phyloP scores from a whole-genome alignment of 169 alveolate species.

The Eimeria tenella region DNA sequence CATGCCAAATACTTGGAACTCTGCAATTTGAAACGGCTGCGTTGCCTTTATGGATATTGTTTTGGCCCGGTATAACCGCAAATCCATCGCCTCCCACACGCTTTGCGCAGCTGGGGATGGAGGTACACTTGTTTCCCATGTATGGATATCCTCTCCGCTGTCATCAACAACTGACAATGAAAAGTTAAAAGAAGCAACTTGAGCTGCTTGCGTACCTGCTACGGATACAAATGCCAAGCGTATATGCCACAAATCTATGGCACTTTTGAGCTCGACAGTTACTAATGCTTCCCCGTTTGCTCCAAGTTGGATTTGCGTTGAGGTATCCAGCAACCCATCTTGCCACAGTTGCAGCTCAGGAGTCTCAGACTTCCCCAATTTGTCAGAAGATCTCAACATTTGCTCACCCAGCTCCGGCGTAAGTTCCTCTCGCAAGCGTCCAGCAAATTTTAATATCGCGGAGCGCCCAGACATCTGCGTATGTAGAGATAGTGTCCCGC shows the following conservation, averaged over 20 bases:
- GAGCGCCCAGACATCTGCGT: not conserved
- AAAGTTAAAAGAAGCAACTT: constrained; percentile 20
- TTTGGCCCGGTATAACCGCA: constrained; percentile 67
- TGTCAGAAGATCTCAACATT: not conserved
- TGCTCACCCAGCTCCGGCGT: not conserved
- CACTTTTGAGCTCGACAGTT: constrained; percentile 29
- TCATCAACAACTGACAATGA: constrained; percentile 39
- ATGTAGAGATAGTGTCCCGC: not conserved
- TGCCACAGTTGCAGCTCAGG: constrained; percentile 55
- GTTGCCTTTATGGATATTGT: constrained; percentile 5
- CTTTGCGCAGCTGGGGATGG: constrained; percentile 73
- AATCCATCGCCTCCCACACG: constrained; percentile 68
- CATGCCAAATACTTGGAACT: constrained; percentile 67
- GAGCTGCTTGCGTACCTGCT: not conserved
- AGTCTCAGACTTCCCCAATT: not conserved
- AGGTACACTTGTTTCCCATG: constrained; percentile 65
- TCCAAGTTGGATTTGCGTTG: constrained; percentile 7
- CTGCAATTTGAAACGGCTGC: constrained; percentile 31
- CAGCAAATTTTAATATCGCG: not conserved
- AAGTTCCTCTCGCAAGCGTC: not conserved
- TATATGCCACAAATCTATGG: constrained; percentile 52
- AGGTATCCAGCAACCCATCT: constrained; percentile 53
- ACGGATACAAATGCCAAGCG: constrained; percentile 53
- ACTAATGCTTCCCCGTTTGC: constrained; percentile 47
- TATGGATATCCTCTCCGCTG: constrained; percentile 49